Evolutionary conservation across 2,329 filamentous ascomycete genomes (phyloP), one percentile per base, ranked within the genome.

Genomic region (Colletotrichum cordylinicola): DNA sequence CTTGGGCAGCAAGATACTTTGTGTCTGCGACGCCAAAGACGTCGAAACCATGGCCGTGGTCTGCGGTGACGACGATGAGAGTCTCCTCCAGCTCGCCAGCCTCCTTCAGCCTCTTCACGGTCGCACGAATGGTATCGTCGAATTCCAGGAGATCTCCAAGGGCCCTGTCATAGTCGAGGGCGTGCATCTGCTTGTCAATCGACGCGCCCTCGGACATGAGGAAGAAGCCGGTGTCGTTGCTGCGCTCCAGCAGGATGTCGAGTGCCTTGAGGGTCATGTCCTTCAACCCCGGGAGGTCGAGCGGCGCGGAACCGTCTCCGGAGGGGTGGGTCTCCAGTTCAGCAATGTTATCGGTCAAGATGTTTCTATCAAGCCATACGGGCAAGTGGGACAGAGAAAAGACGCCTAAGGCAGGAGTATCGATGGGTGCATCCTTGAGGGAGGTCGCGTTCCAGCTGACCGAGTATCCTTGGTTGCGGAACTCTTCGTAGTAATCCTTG

Each of bases 151-250:
- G 91, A 80, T 98, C 95, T 68, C 94, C 95, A 0, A 98, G 91
- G 1, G 95, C 94, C 67, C 95, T 94, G 85, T 97, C 94, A 83
- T 97, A 97, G 86, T 97, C 95, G 21, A 97, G 90, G 3, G 88
- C 84, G 86, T 98, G 95, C 95, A 97, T 97, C 89, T 95, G 93
- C 89, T 98, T 98, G 86, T 97, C 95, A 79, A 98, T 94, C 2
- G 92, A 95, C 16, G 95, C 95, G 21, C 93, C 95, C 84, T 98
- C 95, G 10, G 93, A 92, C 95, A 97, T 97, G 82, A 97, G 89
- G 88, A 97, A 95, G 90, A 94, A 98, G 8, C 95, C 95, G 75
- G 94, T 90, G 73, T 93, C 89, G 48, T 90, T 90, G 37, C 92
- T 91, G 74, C 91, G 89, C 48, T 88, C 88, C 82, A 93, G 86